Evolutionary conservation across 768 basidiomycete species (phyloP).

Genomic region (Cyathus striatus): DNA sequence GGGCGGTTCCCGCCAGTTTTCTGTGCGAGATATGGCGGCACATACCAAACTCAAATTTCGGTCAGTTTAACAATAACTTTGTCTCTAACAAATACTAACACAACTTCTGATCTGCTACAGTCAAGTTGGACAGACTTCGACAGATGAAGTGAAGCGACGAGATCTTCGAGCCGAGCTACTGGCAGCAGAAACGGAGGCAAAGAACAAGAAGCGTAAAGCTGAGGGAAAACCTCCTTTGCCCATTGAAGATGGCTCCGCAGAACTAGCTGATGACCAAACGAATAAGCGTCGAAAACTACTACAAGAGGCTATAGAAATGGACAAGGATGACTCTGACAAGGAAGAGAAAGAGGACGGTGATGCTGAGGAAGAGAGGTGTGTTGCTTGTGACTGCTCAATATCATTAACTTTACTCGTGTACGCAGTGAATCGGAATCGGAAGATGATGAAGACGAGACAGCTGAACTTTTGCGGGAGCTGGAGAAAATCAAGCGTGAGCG

Average conservation of each 20-base stretch:
- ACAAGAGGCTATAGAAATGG: conserved; percentile 81
- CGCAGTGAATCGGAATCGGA: conserved; percentile 33
- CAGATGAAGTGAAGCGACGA: conserved; percentile 66
- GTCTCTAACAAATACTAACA: no score
- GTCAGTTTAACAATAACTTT: no score
- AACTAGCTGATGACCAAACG: conserved; percentile 54
- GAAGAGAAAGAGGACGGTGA: conserved; percentile 41
- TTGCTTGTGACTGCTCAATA: not conserved
- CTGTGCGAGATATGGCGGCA: conserved; percentile 88
- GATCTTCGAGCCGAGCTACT: conserved; percentile 84
- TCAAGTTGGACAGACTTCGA: conserved; percentile 87
- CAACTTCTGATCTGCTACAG: conserved; percentile 25
- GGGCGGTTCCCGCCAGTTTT: conserved; percentile 89
- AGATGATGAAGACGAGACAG: conserved; percentile 83
- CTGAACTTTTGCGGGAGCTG: conserved; percentile 91
- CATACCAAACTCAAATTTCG: conserved; percentile 99
- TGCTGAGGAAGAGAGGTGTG: conserved; percentile 48
- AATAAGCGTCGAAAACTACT: conserved; percentile 85
- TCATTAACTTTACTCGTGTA: no score
- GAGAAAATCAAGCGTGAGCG: conserved; percentile 97
- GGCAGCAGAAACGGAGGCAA: conserved; percentile 81
- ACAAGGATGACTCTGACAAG: conserved; percentile 85
- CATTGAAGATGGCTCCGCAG: conserved; percentile 29
- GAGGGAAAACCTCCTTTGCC: conserved; percentile 61
- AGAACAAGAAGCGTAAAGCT: conserved; percentile 89